Evolutionary conservation across 2,329 filamentous ascomycete genomes (phyloP).

Genomic region (Trichoderma sp.): DNA sequence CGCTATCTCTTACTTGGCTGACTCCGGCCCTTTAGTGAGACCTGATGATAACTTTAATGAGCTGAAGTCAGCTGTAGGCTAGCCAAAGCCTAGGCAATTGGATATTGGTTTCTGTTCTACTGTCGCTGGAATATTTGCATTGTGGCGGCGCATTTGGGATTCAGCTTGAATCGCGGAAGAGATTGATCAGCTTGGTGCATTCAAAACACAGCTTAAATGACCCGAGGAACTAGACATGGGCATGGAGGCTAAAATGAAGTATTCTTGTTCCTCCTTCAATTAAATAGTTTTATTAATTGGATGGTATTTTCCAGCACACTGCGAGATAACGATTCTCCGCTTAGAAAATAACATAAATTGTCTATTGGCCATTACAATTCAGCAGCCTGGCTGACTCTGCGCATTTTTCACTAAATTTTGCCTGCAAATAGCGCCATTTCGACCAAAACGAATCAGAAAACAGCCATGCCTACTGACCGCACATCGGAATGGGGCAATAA

Average conservation of each 20-base stretch:
- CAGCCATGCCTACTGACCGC: background rate
- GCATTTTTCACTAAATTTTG: background rate
- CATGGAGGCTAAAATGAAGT: background rate
- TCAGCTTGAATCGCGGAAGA: background rate
- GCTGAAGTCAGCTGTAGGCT: background rate
- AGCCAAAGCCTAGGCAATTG: background rate
- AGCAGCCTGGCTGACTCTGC: background rate
- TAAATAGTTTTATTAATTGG: background rate
- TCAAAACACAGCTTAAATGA: background rate
- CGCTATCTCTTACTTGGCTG: no score
- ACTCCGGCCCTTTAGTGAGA: no score
- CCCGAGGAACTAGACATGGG: background rate
- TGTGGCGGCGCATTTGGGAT: background rate
- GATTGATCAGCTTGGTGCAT: background rate
- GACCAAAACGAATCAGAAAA: background rate
- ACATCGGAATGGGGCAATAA: background rate
- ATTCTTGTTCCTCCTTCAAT: background rate
- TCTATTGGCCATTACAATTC: background rate
- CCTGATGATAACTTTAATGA: background rate
- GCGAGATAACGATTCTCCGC: background rate
- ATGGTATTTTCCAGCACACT: background rate
- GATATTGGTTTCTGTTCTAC: background rate
- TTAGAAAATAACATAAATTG: background rate
- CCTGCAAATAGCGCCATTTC: background rate
- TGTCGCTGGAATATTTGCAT: background rate